Base-by-base conservation (phyloP, 805 yeast species). In the Lachancea mirantina region DNA sequence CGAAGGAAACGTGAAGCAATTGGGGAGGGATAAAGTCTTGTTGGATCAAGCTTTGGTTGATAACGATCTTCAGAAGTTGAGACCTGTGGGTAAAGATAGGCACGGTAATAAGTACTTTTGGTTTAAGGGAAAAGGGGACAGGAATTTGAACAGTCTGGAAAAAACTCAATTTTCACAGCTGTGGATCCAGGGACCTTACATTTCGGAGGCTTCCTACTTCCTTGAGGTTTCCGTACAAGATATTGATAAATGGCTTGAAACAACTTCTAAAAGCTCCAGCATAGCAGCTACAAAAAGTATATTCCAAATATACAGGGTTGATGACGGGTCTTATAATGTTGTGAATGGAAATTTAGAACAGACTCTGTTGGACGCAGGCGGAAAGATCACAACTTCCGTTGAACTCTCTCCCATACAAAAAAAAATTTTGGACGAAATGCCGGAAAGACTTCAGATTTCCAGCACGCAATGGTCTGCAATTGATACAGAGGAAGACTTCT, bases 41-140 rank as follows among this genome's bases (percentile, higher is more conserved):
- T 58, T 76, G 11, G 95, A 84, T 46, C 68, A 64, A 39, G 65
- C 73, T 37, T 61, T 92, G 15, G 68, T 69, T 28, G 85, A 78
- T 45, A 61, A 75, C 30, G 95, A 88, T 48, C 68, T 79, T 39
- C 95, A 85, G 52, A 62, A 97, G 36, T 68, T 87, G 29, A 72
- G 72, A 34, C 66, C 74, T 19, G 61, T 92, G 17, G 98, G 98
- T 2, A 70, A 76, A 38, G 98, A 92, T 56, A 64, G 95, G 31
- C 72, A 74, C 38, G 87, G 67, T 55, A 92, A 92, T 61, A 67
- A 88, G 43, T 92, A 89, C 55, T 92, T 95, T 94, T 92, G 95
- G 95, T 85, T 29, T 84, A 87, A 4, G 65, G 66, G 6, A 23
- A 65, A 8, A 62, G 61, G 2, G 69, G 64, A 2, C 64, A 64